Percentiles rank a stretch among this genome's conserved stretches.
Evolutionary conservation across 164 flowering plant genomes (phyloP).

Genomic region (Pachysandra terminalis): DNA sequence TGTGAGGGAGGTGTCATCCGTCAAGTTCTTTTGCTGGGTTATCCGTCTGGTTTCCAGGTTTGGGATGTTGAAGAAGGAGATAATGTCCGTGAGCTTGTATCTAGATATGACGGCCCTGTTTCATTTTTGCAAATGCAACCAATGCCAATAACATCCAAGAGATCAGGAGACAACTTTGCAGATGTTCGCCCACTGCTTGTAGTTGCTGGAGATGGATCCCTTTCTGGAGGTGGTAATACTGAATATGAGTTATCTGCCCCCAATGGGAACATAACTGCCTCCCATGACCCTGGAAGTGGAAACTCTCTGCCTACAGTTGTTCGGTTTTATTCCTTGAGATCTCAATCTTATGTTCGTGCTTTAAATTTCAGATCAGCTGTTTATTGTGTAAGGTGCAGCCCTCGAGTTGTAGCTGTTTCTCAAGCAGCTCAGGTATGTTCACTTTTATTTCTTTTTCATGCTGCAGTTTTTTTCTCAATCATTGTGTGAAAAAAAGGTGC

Average conservation of each 20-base stretch:
- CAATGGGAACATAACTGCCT: conserved; percentile 29
- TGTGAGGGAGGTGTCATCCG: conserved; percentile 33
- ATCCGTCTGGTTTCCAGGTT: conserved; percentile 77
- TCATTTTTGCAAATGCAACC: conserved; percentile 71
- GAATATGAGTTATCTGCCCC: conserved; percentile 32
- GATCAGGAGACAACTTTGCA: conserved; percentile 46
- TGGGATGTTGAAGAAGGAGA: conserved; percentile 84
- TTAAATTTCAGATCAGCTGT: conserved; percentile 67
- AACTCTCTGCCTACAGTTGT: conserved; percentile 45
- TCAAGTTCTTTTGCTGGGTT: conserved; percentile 62
- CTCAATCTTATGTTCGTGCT: conserved; percentile 63
- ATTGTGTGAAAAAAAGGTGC: neutral
- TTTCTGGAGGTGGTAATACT: conserved; percentile 25
- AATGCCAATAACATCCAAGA: conserved; percentile 41
- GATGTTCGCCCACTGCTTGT: conserved; percentile 61
- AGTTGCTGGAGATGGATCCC: conserved; percentile 51
- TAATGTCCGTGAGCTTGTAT: conserved; percentile 62
- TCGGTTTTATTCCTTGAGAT: conserved; percentile 64
- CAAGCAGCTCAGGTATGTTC: conserved; percentile 68
- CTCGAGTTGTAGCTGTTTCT: conserved; percentile 64
- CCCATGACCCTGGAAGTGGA: conserved; percentile 36
- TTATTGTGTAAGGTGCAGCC: conserved; percentile 72
- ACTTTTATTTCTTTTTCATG: neutral
- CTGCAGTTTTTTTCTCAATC: neutral
- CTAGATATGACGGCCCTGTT: conserved; percentile 68